These are phyloP conservation scores for Rhytidiadelphus loreus DNA, from an alignment of 225 moss, liverwort and hornwort species.

Conservation along the genomic window DNA sequence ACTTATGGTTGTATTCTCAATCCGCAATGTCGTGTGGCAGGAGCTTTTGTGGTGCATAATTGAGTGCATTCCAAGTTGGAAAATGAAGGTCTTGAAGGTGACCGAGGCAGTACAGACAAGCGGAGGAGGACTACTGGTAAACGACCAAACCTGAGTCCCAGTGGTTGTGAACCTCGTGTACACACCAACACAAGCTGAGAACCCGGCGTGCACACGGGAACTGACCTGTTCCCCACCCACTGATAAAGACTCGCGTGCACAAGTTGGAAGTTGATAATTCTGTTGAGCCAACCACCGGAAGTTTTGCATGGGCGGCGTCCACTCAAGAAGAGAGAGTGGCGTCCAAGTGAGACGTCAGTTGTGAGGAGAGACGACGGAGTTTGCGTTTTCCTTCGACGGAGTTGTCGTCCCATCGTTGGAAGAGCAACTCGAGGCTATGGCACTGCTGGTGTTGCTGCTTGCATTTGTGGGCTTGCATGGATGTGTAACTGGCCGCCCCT, in stretches of 20 bases:
- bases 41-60: neutral
- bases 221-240: conserved; percentile 10
- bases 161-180: conserved; percentile 11
- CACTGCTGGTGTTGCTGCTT: conserved; percentile 4
- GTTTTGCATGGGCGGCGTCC: conserved; percentile 23
- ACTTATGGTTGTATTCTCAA: neutral
- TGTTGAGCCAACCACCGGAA: conserved; percentile 20
- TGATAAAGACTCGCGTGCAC: conserved; percentile 9
- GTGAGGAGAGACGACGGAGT: conserved; percentile 20
- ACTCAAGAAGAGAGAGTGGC: neutral
- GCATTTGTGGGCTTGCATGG: neutral
- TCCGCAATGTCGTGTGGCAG: neutral
- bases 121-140: neutral
- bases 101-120: neutral
- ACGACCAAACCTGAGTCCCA: neutral
- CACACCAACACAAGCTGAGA: neutral
- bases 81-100: neutral
- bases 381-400: conserved; percentile 5
- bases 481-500: conserved; percentile 1
- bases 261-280: conserved; percentile 1
- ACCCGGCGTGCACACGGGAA: conserved; percentile 13
- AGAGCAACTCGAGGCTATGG: neutral
- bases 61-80: neutral
- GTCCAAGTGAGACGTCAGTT: conserved; percentile 26
- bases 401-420: conserved; percentile 5